These are phyloP conservation scores for Pestalotiopsis sp. DNA, from an alignment of 2,329 filamentous ascomycete genomes.

Conservation along the genomic window DNA sequence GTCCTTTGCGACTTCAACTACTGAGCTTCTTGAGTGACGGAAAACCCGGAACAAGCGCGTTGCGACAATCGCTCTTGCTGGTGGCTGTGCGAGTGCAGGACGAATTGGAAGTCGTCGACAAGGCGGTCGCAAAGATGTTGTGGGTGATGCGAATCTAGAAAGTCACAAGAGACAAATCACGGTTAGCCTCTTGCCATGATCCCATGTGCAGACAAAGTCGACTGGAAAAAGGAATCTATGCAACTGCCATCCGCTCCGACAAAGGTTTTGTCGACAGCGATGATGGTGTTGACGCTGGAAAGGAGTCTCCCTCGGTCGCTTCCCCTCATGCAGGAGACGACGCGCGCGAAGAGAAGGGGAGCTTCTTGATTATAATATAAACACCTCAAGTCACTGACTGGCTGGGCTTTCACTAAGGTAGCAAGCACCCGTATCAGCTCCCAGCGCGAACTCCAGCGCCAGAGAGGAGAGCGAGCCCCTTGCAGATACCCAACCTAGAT, in stretches of 20 bases:
- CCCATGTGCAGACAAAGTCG: not conserved
- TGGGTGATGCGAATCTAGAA: slow-evolving; percentile 3
- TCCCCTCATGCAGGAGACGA: not conserved
- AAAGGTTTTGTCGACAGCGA: not conserved
- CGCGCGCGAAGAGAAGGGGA: slow-evolving; percentile 6
- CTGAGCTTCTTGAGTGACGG: not conserved
- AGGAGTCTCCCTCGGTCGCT: not conserved
- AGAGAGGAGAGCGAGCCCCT: not conserved
- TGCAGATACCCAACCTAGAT: not conserved
- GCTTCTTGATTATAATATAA: not conserved
- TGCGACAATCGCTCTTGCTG: not conserved
- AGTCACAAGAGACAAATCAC: slow-evolving; percentile 4
- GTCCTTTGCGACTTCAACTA: not conserved
- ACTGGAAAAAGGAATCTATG: not conserved
- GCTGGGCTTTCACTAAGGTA: not conserved
- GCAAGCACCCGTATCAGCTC: too few species aligned
- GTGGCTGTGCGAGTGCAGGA: not conserved
- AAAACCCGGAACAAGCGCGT: not conserved
- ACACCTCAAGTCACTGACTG: not conserved
- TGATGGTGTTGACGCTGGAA: slow-evolving; percentile 7
- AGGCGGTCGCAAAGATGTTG: not conserved
- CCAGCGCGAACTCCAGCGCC: not conserved
- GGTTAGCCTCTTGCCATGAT: slow-evolving; percentile 6
- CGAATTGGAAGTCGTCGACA: not conserved
- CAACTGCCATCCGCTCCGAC: not conserved